Conservation (phyloP, 2,329 filamentous ascomycete species). For the Claviceps sp. region DNA sequence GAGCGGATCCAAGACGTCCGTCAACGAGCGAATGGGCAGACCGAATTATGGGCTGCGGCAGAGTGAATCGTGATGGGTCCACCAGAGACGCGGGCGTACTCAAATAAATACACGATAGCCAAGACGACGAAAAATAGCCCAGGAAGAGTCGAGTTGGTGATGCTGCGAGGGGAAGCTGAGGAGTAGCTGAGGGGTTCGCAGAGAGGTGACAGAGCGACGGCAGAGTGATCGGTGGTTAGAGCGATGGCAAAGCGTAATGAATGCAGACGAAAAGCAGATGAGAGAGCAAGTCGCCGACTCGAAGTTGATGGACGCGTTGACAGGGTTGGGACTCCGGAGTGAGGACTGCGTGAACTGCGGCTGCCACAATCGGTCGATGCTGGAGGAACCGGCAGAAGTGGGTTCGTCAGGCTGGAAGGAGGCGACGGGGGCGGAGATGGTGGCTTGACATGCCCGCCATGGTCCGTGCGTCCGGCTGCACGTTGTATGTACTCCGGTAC, state of each 20-base stretch:
- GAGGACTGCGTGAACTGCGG: not conserved
- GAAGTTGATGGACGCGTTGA: no score
- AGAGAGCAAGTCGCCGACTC: not conserved
- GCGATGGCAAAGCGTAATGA: not conserved
- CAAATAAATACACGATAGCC: no score
- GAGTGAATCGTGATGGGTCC: not conserved
- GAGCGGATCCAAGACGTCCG: not conserved
- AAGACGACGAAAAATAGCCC: no score
- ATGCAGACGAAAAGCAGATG: not conserved
- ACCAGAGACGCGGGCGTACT: no score
- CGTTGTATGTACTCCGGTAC: no score
- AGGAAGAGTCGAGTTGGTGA: no score
- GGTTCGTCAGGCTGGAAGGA: not conserved
- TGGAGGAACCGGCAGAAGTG: constrained; percentile 1
- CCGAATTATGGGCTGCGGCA: not conserved
- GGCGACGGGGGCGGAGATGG: not conserved
- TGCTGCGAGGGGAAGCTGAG: no score
- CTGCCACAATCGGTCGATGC: not conserved
- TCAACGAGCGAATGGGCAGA: not conserved
- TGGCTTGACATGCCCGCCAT: not conserved
- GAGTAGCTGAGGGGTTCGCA: no score
- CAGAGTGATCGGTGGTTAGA: no score
- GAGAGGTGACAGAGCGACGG: no score
- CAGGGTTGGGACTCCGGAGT: not conserved
- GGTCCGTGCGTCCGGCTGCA: no score